phyloP scores from a whole-genome alignment of 305 asterid species.

The Nicotiana rustica region DNA sequence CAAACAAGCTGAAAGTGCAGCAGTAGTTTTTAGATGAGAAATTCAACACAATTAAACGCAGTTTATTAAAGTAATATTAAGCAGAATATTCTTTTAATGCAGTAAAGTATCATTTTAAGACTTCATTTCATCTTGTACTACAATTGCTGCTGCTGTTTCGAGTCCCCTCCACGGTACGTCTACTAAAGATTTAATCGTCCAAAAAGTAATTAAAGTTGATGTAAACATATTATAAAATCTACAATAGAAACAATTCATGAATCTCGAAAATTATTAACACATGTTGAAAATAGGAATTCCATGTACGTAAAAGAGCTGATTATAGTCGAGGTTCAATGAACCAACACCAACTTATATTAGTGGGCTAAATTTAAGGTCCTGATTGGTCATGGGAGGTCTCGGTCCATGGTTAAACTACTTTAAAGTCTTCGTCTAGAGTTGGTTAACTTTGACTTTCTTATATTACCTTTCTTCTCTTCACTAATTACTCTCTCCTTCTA shows the following conservation, averaged over 20 bases:
- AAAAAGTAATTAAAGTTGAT: slow-evolving; percentile 21
- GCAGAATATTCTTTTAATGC: neutral
- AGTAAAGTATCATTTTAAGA: neutral
- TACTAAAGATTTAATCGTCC: neutral
- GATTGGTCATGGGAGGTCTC: slow-evolving; percentile 3
- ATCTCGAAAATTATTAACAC: neutral
- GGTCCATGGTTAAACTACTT: neutral
- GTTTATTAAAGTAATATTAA: neutral
- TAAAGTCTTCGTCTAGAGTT: neutral
- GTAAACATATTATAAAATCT: neutral
- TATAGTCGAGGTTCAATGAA: slow-evolving; percentile 12
- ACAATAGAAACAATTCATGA: neutral
- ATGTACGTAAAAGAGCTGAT: slow-evolving; percentile 1
- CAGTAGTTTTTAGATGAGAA: neutral
- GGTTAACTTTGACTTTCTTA: neutral
- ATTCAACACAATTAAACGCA: neutral
- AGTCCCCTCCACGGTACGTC: neutral
- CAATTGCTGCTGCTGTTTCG: neutral
- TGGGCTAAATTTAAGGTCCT: neutral
- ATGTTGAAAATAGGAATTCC: neutral
- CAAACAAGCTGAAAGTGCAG: too few relatives aligned
- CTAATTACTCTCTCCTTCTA: too few relatives aligned
- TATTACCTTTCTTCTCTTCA: neutral
- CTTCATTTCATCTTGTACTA: too few relatives aligned
- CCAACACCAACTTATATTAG: slow-evolving; percentile 2